A percentile compares a stretch with the other conserved stretches of the same genome.
These are phyloP conservation scores for Hypericum perforatum DNA, from an alignment of 345 rosid genomes.

Conservation along the genomic window DNA sequence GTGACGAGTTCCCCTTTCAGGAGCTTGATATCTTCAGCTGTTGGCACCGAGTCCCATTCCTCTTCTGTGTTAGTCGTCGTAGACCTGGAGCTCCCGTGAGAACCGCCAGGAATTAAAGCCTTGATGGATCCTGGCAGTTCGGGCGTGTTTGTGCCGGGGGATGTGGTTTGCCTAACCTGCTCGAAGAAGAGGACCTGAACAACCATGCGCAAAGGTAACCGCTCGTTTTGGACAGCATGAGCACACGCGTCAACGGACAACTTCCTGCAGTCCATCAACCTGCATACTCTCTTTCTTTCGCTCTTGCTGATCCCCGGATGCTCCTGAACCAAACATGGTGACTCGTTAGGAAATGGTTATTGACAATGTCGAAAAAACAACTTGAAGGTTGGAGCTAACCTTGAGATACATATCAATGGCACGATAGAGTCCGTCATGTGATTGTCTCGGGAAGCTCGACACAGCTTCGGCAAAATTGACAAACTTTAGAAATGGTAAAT, in stretches of 20 bases:
- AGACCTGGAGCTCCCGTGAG: constrained; percentile 79
- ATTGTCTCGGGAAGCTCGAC: constrained; percentile 20
- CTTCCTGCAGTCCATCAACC: constrained; percentile 28
- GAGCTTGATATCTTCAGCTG: constrained; percentile 60
- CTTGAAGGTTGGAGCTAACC: constrained; percentile 8
- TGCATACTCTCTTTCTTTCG: constrained; percentile 26
- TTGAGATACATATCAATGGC: constrained; percentile 28
- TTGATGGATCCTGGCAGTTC: constrained; percentile 41
- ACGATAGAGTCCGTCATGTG: constrained; percentile 24
- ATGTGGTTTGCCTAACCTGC: constrained; percentile 29
- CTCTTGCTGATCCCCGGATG: constrained; percentile 27
- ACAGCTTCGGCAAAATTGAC: constrained; percentile 19
- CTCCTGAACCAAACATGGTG: constrained; percentile 13
- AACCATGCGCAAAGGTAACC: constrained; percentile 23
- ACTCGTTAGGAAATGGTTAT: background rate
- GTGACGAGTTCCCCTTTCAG: constrained; percentile 57
- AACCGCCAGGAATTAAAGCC: constrained; percentile 44
- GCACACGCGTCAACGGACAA: constrained; percentile 21
- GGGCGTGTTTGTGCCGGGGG: constrained; percentile 46
- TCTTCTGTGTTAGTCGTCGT: constrained; percentile 74
- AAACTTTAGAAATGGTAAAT: constrained; percentile 19
- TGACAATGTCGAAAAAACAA: background rate
- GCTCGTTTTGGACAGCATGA: constrained; percentile 28
- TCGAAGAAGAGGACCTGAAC: constrained; percentile 30
- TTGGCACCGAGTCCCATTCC: constrained; percentile 75